A percentile compares a stretch with the other conserved stretches of the same genome.
phyloP scores from a whole-genome alignment of 2,329 filamentous ascomycete species.

The Tolypocladium tropicale region DNA sequence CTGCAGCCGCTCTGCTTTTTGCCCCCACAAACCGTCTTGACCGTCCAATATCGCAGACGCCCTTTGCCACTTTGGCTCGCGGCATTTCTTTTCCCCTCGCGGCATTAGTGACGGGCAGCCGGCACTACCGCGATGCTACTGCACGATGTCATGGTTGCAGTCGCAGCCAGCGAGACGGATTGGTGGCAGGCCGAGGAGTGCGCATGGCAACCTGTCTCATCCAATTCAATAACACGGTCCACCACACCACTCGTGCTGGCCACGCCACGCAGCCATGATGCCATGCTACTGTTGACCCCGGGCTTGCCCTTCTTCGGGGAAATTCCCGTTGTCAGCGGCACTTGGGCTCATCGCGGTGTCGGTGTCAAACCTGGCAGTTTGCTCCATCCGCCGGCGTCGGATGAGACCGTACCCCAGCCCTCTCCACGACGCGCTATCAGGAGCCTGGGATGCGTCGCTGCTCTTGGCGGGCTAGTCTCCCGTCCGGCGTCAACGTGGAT shows the following conservation, averaged over 20 bases:
- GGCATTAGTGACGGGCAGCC: background rate
- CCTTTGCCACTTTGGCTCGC: background rate
- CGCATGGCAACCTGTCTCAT: background rate
- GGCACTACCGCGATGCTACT: background rate
- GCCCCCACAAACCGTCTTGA: background rate
- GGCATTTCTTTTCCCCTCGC: background rate
- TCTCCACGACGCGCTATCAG: no score
- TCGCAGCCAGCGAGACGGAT: background rate
- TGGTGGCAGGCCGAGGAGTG: background rate
- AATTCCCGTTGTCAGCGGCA: no score
- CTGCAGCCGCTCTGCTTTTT: background rate
- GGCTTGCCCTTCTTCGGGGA: no score
- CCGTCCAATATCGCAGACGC: background rate
- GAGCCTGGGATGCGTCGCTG: background rate
- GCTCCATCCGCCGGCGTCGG: background rate
- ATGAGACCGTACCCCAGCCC: background rate
- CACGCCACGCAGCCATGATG: no score
- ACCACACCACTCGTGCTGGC: no score
- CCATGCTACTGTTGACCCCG: no score
- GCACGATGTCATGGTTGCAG: background rate
- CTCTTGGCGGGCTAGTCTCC: background rate
- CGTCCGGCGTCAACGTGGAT: no score
- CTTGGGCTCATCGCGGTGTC: no score
- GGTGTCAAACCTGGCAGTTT: background rate
- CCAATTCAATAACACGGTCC: background rate